phyloP scores from a whole-genome alignment of 2,329 filamentous ascomycete genomes.

The Colletotrichum gigasporum region DNA sequence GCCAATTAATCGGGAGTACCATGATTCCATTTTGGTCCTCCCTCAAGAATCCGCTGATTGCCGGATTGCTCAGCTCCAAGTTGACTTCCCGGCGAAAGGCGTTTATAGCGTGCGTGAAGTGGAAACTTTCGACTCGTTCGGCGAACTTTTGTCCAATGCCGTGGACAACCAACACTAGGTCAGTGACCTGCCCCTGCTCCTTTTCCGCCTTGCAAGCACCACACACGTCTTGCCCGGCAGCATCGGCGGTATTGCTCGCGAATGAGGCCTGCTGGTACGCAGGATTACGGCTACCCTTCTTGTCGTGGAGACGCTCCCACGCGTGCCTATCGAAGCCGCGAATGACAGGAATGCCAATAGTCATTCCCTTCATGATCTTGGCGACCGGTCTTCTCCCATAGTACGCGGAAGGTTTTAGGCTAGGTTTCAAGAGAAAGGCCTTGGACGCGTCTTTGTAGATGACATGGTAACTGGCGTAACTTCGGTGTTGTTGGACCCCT shows the following conservation, averaged over 20 bases:
- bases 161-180: slow-evolving; percentile 90
- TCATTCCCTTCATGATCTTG: slow-evolving; percentile 84
- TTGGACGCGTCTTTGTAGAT: slow-evolving; percentile 82
- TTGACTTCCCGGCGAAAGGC: slow-evolving; percentile 88
- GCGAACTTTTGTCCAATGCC: slow-evolving; percentile 97
- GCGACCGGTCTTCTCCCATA: slow-evolving; percentile 83
- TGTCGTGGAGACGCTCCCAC: slow-evolving; percentile 78
- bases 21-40: slow-evolving; percentile 88
- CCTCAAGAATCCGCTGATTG: slow-evolving; percentile 79
- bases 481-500: slow-evolving; percentile 56
- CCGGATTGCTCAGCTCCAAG: slow-evolving; percentile 78
- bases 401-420: slow-evolving; percentile 83
- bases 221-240: slow-evolving; percentile 47
- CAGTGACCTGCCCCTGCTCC: slow-evolving; percentile 76
- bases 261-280: slow-evolving; percentile 34
- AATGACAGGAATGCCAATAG: slow-evolving; percentile 87
- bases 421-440: slow-evolving; percentile 89
- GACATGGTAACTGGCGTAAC: slow-evolving; percentile 81
- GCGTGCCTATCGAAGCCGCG: slow-evolving; percentile 83
- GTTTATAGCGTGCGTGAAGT: slow-evolving; percentile 97
- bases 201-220: slow-evolving; percentile 71
- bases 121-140: slow-evolving; percentile 92
- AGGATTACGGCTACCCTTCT: slow-evolving; percentile 46
- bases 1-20: slow-evolving; percentile 95
- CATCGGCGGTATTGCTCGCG: slow-evolving; percentile 30